A percentile compares a stretch with the other conserved stretches of the same genome.
Conservation (phyloP, 495 filamentous ascomycete species). For the Cryomyces minteri region DNA sequence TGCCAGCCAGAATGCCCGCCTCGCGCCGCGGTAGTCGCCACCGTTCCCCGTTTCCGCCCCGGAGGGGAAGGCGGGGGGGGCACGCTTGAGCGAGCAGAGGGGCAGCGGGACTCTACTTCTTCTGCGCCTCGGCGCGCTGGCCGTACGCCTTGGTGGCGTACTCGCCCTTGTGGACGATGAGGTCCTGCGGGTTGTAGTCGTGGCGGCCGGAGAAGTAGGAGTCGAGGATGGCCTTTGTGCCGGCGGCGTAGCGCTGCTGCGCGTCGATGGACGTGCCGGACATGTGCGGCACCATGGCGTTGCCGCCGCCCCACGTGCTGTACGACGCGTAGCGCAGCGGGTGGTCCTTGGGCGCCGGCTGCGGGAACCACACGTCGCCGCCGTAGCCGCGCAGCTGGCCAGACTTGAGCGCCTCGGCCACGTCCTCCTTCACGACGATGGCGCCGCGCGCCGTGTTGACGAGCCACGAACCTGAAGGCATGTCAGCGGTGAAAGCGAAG, state of each 20-base stretch:
- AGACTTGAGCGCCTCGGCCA: slow-evolving; percentile 78
- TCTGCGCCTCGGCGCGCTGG: slow-evolving; percentile 29
- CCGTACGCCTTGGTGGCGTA: slow-evolving; percentile 95
- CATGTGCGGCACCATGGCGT: slow-evolving; percentile 98
- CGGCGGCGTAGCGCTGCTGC: slow-evolving; percentile 83
- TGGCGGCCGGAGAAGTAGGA: slow-evolving; percentile 72
- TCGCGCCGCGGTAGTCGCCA: no score
- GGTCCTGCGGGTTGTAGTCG: slow-evolving; percentile 78
- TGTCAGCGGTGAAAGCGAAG: background rate
- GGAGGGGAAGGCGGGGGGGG: no score
- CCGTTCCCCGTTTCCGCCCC: no score
- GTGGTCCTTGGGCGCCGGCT: slow-evolving; percentile 92
- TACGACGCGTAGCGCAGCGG: slow-evolving; percentile 66
- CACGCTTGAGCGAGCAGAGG: no score
- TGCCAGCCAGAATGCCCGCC: no score
- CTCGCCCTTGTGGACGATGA: slow-evolving; percentile 83
- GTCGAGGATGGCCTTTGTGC: slow-evolving; percentile 76
- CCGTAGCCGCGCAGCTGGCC: slow-evolving; percentile 96
- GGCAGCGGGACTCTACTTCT: background rate
- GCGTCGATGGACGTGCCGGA: slow-evolving; percentile 93
- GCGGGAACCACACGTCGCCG: slow-evolving; percentile 85
- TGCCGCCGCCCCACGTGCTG: slow-evolving; percentile 90
- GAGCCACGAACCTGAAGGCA: slow-evolving; percentile 61
- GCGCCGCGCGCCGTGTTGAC: slow-evolving; percentile 97
- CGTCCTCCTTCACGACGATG: slow-evolving; percentile 98